Percentiles rank a stretch among this genome's conserved stretches.
Conservation (phyloP, 1,139 yeast species). For the Nadsonia starkeyi-henricii region DNA sequence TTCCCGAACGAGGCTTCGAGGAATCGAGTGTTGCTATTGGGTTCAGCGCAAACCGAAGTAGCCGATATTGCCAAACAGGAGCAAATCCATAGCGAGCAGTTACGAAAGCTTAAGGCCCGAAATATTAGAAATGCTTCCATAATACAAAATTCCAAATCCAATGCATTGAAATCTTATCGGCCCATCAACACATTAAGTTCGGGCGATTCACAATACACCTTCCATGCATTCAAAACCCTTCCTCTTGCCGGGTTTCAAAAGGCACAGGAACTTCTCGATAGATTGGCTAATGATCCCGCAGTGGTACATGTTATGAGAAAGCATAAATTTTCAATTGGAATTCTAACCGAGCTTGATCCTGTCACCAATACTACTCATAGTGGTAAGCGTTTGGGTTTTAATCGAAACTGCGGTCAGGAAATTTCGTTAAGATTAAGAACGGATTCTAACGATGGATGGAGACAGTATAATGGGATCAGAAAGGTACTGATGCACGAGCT, state of each 20-base stretch:
- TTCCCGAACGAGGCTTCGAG: not conserved
- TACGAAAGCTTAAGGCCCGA: not conserved
- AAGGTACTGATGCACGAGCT: conserved; percentile 28
- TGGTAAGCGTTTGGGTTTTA: conserved; percentile 22
- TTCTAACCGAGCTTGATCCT: conserved; percentile 28
- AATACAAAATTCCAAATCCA: not conserved
- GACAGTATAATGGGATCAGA: conserved; percentile 23
- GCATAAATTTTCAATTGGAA: conserved; percentile 24
- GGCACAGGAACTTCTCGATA: conserved; percentile 19
- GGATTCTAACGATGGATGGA: conserved; percentile 27
- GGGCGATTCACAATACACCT: conserved; percentile 18
- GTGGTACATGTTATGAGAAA: conserved; percentile 25
- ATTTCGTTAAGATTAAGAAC: conserved; percentile 28
- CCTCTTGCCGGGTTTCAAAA: conserved; percentile 21
- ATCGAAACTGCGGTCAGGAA: conserved; percentile 24
- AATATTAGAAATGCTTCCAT: not conserved
- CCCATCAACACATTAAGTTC: not conserved
- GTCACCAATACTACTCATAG: conserved; percentile 23
- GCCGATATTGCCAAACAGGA: not conserved
- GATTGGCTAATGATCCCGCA: conserved; percentile 24
- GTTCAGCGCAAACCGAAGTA: not conserved
- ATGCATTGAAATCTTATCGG: not conserved
- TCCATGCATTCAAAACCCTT: conserved; percentile 22
- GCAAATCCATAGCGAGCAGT: not conserved
- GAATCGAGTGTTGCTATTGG: not conserved